Base-by-base conservation (phyloP, 768 basidiomycete genomes). In the Xanthoconium stramineum region DNA sequence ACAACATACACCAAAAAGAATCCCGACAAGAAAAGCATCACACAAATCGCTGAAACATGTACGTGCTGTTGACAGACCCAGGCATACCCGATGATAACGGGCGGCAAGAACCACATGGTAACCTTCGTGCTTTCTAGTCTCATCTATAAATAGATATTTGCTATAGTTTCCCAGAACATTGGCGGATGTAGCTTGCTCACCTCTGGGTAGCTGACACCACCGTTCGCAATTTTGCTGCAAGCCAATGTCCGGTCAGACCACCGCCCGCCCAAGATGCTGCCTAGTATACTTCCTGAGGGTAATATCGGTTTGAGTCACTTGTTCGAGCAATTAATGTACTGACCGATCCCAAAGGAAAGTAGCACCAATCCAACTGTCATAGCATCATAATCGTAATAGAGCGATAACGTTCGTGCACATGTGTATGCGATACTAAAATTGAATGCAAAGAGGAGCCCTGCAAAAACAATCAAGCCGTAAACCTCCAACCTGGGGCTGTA, bases 311-410 rank as follows among this genome's bases (percentile, higher is more conserved):
- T 35, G 10, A 52, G 20, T 28, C 29, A 3, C 1, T 24, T 15
- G 9, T 13, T 20, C n/a, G n/a, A 38, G 11, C 5, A 6, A n/a
- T 2, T 5, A 19, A 7, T 37, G 6, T 47, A 65, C 78, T 29
- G 38, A 84, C 88, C 88, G 3, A 82, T 62, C 36, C 93, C 93
- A 65, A 81, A 92, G 0, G 88, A 69, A 13, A 97, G 80, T 2
- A 93, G 76, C 6, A 93, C 84, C 19, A 94, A 71, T 9, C 94
- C 94, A 43, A 88, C 87, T 46, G 81, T 76, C 30, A 97, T 73
- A 1, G 93, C 78, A 52, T 83, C 75, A 68, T 87, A 94, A 33
- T 78, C 63, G 62, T 95, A 96, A 13, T 77, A 68, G 10, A 77
- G 72, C 0, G 78, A 78, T 2, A 96, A 76, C 0, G 89, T 91